phyloP scores from a whole-genome alignment of 257 asterid genomes.

The Anisodus acutangulus region DNA sequence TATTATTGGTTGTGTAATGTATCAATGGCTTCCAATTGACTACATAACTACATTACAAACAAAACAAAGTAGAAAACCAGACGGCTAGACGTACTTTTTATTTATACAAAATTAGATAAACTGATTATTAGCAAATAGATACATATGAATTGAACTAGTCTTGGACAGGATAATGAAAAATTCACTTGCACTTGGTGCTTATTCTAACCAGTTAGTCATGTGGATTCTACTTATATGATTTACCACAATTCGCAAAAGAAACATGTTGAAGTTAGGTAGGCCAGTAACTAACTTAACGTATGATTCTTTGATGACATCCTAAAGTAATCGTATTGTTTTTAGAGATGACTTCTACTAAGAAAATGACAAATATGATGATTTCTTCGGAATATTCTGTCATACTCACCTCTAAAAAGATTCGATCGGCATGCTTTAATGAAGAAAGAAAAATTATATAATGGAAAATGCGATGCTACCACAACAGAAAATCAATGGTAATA shows the following conservation, averaged over 20 bases:
- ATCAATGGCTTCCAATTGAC: background rate
- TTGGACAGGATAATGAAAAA: background rate
- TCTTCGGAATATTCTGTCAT: no score
- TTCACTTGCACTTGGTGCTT: background rate
- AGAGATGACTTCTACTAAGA: background rate
- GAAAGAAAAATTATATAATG: no score
- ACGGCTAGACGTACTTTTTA: background rate
- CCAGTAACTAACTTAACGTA: no score
- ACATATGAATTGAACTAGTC: background rate
- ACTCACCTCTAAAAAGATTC: no score
- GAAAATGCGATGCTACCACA: no score
- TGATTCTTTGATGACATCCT: background rate
- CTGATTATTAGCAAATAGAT: background rate
- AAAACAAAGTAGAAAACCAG: background rate
- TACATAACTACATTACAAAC: background rate
- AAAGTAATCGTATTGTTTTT: background rate
- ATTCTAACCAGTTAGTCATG: background rate
- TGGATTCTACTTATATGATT: background rate
- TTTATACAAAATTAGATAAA: background rate
- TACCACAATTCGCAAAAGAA: background rate
- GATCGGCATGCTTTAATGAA: no score
- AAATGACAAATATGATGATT: no score
- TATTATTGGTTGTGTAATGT: background rate
- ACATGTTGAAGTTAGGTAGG: background rate
- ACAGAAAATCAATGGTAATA: no score